phyloP scores from a whole-genome alignment of 192 early-diverging fungal genomes.

The Spizellomyces sp. region DNA sequence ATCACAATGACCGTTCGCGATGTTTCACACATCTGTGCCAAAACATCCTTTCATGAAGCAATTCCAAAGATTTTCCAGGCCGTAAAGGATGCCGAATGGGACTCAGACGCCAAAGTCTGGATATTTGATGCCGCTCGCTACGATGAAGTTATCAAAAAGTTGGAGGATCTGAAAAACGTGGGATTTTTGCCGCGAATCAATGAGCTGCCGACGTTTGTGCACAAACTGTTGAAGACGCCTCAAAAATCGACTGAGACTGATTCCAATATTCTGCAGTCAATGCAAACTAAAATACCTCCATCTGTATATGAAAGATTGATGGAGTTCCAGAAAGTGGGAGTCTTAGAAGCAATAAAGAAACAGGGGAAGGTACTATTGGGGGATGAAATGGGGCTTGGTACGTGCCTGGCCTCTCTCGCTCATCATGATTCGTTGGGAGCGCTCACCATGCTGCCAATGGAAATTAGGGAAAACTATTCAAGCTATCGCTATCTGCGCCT shows the following conservation, averaged over 20 bases:
- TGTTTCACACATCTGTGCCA: background rate
- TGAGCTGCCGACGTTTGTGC: constrained; percentile 18
- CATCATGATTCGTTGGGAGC: background rate
- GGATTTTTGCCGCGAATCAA: background rate
- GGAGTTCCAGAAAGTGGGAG: constrained; percentile 43
- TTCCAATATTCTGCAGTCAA: background rate
- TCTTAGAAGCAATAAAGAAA: constrained; percentile 25
- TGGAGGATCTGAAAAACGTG: constrained; percentile 4
- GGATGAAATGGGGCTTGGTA: constrained; percentile 42
- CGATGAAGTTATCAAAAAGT: background rate
- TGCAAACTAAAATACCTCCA: constrained; percentile 5
- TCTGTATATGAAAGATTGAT: constrained; percentile 29
- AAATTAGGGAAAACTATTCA: constrained; percentile 50
- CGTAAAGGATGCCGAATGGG: constrained; percentile 6
- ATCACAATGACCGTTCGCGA: constrained; percentile 9
- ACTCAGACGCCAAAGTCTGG: background rate
- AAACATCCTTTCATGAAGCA: background rate
- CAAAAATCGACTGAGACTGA: background rate
- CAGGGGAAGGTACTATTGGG: constrained; percentile 41
- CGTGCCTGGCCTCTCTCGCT: background rate
- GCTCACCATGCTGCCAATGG: background rate
- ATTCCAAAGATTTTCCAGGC: background rate
- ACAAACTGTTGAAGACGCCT: background rate
- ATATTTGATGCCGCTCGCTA: background rate
- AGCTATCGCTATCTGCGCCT: constrained; percentile 38